phyloP scores from a whole-genome alignment of 768 basidiomycete species.

The Tremella fuciformis region DNA sequence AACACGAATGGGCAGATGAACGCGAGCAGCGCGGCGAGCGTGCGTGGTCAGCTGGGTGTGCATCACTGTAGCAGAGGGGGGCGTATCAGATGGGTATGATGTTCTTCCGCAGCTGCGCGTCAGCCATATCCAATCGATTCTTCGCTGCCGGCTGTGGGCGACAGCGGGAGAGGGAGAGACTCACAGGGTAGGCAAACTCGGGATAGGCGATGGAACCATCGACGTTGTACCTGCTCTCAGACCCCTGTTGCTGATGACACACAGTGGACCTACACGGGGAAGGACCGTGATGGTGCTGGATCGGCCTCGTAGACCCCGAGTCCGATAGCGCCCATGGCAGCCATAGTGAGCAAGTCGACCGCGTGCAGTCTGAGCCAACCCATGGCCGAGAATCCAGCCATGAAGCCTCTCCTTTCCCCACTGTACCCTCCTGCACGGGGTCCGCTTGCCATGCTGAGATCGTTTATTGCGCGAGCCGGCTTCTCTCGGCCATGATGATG shows the following conservation, averaged over 20 bases:
- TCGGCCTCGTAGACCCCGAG: slow-evolving; percentile 60
- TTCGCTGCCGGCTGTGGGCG: neutral
- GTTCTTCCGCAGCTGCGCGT: slow-evolving; percentile 53
- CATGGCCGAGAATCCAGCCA: slow-evolving; percentile 25
- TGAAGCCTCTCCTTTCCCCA: slow-evolving; percentile 13
- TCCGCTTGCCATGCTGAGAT: neutral
- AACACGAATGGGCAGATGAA: slow-evolving; percentile 61
- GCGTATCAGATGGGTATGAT: slow-evolving; percentile 58
- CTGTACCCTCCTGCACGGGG: neutral
- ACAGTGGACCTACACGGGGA: slow-evolving; percentile 31
- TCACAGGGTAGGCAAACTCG: slow-evolving; percentile 46
- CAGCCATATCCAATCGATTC: neutral
- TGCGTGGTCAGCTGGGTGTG: too few relatives aligned
- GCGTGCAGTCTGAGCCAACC: slow-evolving; percentile 54
- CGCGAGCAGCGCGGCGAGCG: slow-evolving; percentile 58
- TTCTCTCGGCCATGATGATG: neutral
- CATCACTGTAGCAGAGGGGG: too few relatives aligned
- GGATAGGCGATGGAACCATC: slow-evolving; percentile 59
- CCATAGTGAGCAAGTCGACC: slow-evolving; percentile 61
- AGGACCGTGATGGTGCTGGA: slow-evolving; percentile 46
- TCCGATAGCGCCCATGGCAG: slow-evolving; percentile 57
- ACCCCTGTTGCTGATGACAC: neutral
- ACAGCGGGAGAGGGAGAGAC: neutral
- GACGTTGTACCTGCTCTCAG: slow-evolving; percentile 12
- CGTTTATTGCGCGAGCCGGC: neutral